These are phyloP conservation scores for Cryptomeria japonica DNA, from an alignment of 75 land plant species.

Conservation along the genomic window DNA sequence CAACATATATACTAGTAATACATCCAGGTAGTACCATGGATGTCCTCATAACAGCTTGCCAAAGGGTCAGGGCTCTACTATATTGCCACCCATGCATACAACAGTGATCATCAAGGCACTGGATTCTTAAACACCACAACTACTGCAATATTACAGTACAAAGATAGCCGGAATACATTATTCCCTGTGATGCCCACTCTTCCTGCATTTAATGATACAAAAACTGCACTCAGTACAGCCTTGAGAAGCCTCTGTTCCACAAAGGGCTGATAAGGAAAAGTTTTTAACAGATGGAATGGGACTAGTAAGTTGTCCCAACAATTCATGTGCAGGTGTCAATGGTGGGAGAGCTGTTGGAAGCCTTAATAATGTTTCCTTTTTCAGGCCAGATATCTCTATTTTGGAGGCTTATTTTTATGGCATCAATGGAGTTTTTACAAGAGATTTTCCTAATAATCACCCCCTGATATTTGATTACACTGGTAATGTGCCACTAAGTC, in stretches of 20 bases:
- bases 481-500: not conserved
- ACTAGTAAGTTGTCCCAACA: not conserved
- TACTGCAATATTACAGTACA: not conserved
- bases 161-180: not conserved
- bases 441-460: not conserved
- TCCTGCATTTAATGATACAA: constrained; percentile 3
- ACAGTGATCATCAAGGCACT: not conserved
- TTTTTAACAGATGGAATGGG: not conserved
- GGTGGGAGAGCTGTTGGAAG: not conserved
- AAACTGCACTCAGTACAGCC: not conserved
- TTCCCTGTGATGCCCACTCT: not conserved
- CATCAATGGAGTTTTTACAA: constrained; percentile 4
- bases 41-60: not conserved
- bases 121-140: not conserved
- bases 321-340: not conserved
- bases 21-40: constrained; percentile 14
- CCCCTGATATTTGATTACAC: not conserved
- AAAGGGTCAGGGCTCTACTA: not conserved
- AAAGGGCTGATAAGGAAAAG: not conserved
- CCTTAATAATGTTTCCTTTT: constrained; percentile 5
- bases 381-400: not conserved
- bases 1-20: constrained; percentile 6
- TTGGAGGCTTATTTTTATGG: not conserved
- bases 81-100: not conserved
- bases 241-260: not conserved